Evolutionary conservation across 192 early-diverging fungal genomes (phyloP), one percentile per base, ranked within the genome.

Genomic region (Chytriomyces hyalinus): DNA sequence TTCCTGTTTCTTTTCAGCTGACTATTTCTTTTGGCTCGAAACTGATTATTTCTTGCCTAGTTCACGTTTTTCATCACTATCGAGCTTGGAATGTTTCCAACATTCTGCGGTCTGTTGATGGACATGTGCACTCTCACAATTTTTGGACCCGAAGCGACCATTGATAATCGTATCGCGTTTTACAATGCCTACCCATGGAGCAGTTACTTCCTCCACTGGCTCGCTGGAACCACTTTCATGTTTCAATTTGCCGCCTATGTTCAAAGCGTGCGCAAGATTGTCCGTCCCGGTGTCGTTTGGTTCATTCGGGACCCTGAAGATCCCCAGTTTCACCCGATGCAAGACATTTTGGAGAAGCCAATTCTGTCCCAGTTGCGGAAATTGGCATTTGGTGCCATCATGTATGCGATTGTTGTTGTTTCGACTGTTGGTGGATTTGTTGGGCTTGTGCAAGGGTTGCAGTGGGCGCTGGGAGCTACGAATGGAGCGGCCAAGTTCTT

Each of bases 271-370:
- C 88, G 96, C 44, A 88, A 92, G 51, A 86, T 96, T 20, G 90
- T 98, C 44, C 91, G 97, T 1, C 93, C 93, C 3, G 97, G 97
- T 20, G 94, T 98, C 28, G 89, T 99, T 88, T 99, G 97, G 97
- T 98, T 98, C 79, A 94, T 99, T 67, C 91, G 96, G 59, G 97
- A 99, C 76, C 97, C 96, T 2, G 96, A 94, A 62, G 97, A 99
- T 78, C 94, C 95, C 22, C 91, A 94, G 46, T 97, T 97, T 80
- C 92, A 95, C 78, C 94, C 96, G 6, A 93, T 99, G 74, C 90
- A 92, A 65, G 97, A 99, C 75, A 96, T 98, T 49, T 76, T 96
- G 4, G 93, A 96, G 73, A 87, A 92, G 17, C 91, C 93, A 44
- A 83, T 92, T 26, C 70, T 87, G 26, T 81, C 88, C 28, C 94